Base-by-base conservation (phyloP, 1,284 basidiomycete species). In the Ganoderma resinaceum region DNA sequence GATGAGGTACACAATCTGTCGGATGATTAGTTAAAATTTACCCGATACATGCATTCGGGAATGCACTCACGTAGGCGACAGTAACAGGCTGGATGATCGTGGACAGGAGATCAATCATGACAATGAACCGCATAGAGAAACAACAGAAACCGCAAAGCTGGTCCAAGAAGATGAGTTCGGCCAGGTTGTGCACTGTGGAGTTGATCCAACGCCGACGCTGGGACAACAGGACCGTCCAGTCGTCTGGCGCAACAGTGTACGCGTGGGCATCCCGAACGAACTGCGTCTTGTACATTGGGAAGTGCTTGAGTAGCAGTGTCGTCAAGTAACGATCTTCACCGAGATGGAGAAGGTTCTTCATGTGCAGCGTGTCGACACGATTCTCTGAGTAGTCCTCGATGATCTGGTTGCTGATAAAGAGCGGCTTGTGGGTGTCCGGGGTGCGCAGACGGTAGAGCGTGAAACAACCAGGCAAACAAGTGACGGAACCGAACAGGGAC, bases 141-240 rank as follows among this genome's bases (percentile, higher is more conserved):
- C 95, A 94, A 77, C 96, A 98, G 89, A 98, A 97, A 70, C 97
- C 96, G 76, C 96, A 98, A 70, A 99, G 91, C 72, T 96, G 93
- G 58, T 97, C 95, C 76, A 98, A 84, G 83, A 95, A 95, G 70
- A 98, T 85, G 46, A 99, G 86, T 80, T 99, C 97, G 62, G 91
- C 94, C 70, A 99, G 83, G 80, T 99, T 99, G 84, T 99, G 97
- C 38, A 99, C 91, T 0, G 97, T 99, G 46, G 96, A 99, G 84
- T 99, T 99, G 83, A 99, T 99, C 98, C 98, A 99, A 76, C 96
- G 93, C 84, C 97, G 93, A 83, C 97, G 91, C 80, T 99, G 97
- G 12, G 96, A 98, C n/a, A 99, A 84, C 72, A 99, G 82, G 58
- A 99, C 92, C 78, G 92, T 92, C 95, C 96, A 98, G 75, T 95